Evolutionary conservation across 805 yeast species (phyloP), one percentile per base, ranked within the genome.

Genomic region (Brettanomyces anomalus): DNA sequence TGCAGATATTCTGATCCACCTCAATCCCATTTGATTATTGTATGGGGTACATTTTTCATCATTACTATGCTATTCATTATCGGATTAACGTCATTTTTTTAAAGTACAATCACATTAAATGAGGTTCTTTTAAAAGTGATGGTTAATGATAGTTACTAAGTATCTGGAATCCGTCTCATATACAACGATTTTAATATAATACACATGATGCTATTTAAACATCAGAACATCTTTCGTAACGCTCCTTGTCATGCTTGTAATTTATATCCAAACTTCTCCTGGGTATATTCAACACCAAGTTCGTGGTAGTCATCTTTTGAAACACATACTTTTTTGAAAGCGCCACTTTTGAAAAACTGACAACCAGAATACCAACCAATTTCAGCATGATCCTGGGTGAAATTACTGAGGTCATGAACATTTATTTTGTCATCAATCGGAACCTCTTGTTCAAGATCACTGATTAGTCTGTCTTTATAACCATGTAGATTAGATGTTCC

Each of bases 271-370:
- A 61, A 61, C 43, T 60, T 61, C 39, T 57, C 61, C 41, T 56
- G 62, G 11, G 58, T 56, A 42, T 61, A 62, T 45, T 58, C 63
- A 17, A 77, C 70, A 0, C 98, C 98, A 55, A 85, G 81, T 60
- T 93, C 98, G 49, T 76, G 71, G 54, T 88, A 93, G 40, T 93
- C 97, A 44, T 78, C 76, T 46, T 80, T 76, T 0, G 94, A 72
- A 5, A 93, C 78, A 43, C 78, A 69, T 15, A 81, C 73, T 33
- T 74, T 68, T 15, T 63, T 60, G 43, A 72, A 65, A 7, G 74
- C 68, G 26, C 66, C 74, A 16, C 67, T 63, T 3, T 70, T 65
- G 17, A 71, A 72, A 41, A 81, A 67, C 5, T 51, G 46, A 13
- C 66, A 56, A 41, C 81, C 86, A 8, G 83, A 74, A 36, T 66